Conservation (phyloP, 2,329 filamentous ascomycete species). For the Fusarium floridanum region DNA sequence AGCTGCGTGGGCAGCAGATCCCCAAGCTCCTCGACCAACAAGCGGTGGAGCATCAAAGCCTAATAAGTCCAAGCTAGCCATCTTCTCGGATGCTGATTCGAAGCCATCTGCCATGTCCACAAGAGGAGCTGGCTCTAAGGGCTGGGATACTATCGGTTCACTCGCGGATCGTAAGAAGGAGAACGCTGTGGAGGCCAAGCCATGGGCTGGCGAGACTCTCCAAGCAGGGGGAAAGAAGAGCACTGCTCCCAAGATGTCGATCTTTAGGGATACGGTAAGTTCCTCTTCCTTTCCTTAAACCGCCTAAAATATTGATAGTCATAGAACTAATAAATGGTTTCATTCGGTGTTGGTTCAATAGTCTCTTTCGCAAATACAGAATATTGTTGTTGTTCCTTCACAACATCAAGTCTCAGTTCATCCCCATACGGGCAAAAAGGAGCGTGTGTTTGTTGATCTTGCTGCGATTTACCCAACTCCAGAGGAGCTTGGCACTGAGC, state of each 20-base stretch:
- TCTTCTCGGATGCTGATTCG: constrained; percentile 85
- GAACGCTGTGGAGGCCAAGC: constrained; percentile 85
- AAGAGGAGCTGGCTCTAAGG: constrained; percentile 70
- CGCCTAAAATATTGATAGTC: constrained; percentile 84
- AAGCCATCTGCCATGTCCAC: constrained; percentile 68
- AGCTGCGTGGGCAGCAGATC: constrained; percentile 66
- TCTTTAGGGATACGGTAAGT: constrained; percentile 95
- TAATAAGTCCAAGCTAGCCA: constrained; percentile 84
- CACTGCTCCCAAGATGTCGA: constrained; percentile 80
- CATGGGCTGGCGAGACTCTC: constrained; percentile 92
- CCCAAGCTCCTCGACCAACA: constrained; percentile 72
- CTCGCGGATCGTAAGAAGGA: constrained; percentile 93
- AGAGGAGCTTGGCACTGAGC: constrained; percentile 77
- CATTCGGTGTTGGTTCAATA: constrained; percentile 61
- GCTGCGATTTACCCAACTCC: constrained; percentile 86
- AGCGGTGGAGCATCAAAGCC: constrained; percentile 70
- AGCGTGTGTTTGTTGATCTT: constrained; percentile 89
- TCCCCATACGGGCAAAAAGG: constrained; percentile 83
- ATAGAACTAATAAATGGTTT: constrained; percentile 89
- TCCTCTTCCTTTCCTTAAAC: constrained; percentile 52
- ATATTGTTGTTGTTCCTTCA: constrained; percentile 76
- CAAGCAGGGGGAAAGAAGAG: constrained; percentile 88
- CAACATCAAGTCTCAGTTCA: constrained; percentile 86
- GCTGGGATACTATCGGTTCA: constrained; percentile 93
- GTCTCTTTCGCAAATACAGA: constrained; percentile 72